Conservation (phyloP, 208 protist genomes). For the Acanthamoeba pearcei region DNA sequence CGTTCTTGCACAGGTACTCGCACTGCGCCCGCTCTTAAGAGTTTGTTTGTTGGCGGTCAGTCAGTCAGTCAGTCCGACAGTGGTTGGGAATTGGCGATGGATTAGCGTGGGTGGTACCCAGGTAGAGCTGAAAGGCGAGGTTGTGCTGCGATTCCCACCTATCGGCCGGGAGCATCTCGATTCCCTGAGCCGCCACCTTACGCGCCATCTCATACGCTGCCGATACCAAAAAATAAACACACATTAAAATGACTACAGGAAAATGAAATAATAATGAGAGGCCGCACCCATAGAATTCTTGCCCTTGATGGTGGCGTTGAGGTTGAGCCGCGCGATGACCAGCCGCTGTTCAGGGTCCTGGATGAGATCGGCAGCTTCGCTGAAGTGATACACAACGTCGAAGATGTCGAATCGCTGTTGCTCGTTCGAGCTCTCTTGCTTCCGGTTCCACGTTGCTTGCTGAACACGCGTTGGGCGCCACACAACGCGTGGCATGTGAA, state of each 20-base stretch:
- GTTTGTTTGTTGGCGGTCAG: background rate
- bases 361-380: slow-evolving; percentile 35
- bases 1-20: slow-evolving; percentile 68
- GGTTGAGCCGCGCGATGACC: slow-evolving; percentile 38
- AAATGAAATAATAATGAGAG: background rate
- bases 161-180: slow-evolving; percentile 42
- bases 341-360: slow-evolving; percentile 19
- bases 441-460: background rate
- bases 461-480: background rate
- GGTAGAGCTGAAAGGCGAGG: slow-evolving; percentile 52
- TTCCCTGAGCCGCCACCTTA: slow-evolving; percentile 60
- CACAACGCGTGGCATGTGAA: background rate
- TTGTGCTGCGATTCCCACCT: slow-evolving; percentile 60
- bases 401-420: slow-evolving; percentile 61
- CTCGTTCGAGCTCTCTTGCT: background rate
- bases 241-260: background rate
- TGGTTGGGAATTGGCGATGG: background rate
- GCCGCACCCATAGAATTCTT: slow-evolving; percentile 63
- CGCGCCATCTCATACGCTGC: slow-evolving; percentile 68
- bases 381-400: slow-evolving; percentile 57
- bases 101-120: background rate
- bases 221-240: background rate
- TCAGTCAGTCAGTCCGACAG: background rate
- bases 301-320: slow-evolving; percentile 53
- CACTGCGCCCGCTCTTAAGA: slow-evolving; percentile 66